phyloP scores from a whole-genome alignment of 2,329 filamentous ascomycete species.

The Curvularia sp. region DNA sequence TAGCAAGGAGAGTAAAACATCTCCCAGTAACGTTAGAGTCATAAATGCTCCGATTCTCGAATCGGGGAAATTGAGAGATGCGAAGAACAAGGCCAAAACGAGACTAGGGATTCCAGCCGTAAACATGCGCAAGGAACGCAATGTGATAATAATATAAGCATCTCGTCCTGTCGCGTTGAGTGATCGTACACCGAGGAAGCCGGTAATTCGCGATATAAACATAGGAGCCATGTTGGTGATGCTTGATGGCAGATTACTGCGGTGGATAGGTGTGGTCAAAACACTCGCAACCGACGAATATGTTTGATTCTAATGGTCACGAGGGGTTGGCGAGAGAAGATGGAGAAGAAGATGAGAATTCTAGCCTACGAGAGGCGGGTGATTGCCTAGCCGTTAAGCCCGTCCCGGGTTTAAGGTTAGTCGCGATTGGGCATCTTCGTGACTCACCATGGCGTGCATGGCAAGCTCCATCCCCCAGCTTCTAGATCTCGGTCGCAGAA shows the following conservation, averaged over 20 bases:
- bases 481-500: conserved; percentile 9
- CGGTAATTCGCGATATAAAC: conserved; percentile 30
- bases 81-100: conserved; percentile 50
- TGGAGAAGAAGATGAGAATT: conserved; percentile 13
- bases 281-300: neutral
- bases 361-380: conserved; percentile 14
- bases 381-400: conserved; percentile 17
- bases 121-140: conserved; percentile 47
- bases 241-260: neutral
- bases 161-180: conserved; percentile 44
- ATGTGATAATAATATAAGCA: conserved; percentile 54
- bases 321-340: neutral
- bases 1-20: conserved; percentile 46
- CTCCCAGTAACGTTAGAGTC: conserved; percentile 51
- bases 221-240: conserved; percentile 26
- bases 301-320: neutral
- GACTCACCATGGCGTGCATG: conserved; percentile 15
- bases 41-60: conserved; percentile 50
- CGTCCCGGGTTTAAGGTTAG: conserved; percentile 20
- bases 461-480: neutral
- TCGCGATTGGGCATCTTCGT: neutral
- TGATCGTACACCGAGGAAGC: conserved; percentile 44
- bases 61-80: conserved; percentile 45
- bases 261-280: neutral
- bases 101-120: conserved; percentile 47